Conservation (phyloP, 495 filamentous ascomycete genomes). For the Evernia prunastri region DNA sequence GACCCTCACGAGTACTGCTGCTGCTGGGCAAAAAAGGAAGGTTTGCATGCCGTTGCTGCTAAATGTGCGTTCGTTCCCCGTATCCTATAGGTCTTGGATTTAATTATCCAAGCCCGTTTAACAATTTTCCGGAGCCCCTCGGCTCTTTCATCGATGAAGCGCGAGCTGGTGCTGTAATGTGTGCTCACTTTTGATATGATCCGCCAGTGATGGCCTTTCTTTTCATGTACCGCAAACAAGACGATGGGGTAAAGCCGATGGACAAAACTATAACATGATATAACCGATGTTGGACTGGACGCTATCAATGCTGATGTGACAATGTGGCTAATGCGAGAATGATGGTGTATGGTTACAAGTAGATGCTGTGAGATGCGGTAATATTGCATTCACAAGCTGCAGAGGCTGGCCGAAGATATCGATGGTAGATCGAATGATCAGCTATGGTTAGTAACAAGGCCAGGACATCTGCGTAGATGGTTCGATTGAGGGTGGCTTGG, state of each 20-base stretch:
- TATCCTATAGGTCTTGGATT: conserved; percentile 18
- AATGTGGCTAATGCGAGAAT: conserved; percentile 19
- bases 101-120: conserved; percentile 19
- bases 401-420: neutral
- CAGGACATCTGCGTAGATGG: conserved; percentile 1
- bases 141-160: conserved; percentile 7
- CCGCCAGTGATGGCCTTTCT: conserved; percentile 12
- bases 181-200: conserved; percentile 13
- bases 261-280: conserved; percentile 11
- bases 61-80: conserved; percentile 1
- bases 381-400: neutral
- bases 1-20: neutral
- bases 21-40: conserved; percentile 8
- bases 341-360: conserved; percentile 15
- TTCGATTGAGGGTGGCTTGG: neutral
- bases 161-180: conserved; percentile 1
- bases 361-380: neutral
- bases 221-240: conserved; percentile 19
- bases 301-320: conserved; percentile 25
- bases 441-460: neutral
- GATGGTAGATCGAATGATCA: neutral
- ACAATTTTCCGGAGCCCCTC: conserved; percentile 17
- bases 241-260: conserved; percentile 5
- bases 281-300: conserved; percentile 23
- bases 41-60: conserved; percentile 6